These are phyloP conservation scores for Xerocomus amazonicus DNA, from an alignment of 1,284 basidiomycete species.

Conservation along the genomic window DNA sequence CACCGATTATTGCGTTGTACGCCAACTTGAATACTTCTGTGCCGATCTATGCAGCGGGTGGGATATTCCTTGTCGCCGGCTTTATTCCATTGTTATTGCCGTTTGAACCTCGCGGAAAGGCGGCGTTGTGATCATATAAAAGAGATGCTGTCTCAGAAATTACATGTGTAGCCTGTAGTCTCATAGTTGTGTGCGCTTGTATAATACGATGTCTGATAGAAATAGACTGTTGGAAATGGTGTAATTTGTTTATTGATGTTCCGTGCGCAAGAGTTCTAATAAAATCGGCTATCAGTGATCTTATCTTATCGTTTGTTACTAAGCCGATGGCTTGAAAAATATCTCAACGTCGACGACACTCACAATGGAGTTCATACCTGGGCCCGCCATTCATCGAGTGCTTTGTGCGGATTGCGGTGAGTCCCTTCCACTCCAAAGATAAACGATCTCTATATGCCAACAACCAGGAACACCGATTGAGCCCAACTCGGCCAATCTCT, in stretches of 20 bases:
- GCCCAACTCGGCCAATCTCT: conserved; percentile 95
- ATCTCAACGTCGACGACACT: not conserved
- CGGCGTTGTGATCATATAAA: conserved; percentile 43
- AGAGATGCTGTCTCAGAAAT: too few species aligned
- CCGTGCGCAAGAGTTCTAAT: too few species aligned
- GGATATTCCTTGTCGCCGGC: conserved; percentile 59
- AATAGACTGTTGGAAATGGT: too few species aligned
- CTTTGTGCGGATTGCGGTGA: conserved; percentile 81
- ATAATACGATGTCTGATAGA: too few species aligned
- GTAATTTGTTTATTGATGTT: too few species aligned
- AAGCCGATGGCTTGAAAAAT: conserved; percentile 15
- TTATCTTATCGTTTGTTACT: conserved; percentile 17
- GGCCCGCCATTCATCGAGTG: conserved; percentile 69
- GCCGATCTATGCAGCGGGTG: conserved; percentile 70
- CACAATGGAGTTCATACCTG: conserved; percentile 70
- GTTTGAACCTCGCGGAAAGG: conserved; percentile 66
- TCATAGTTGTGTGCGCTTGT: too few species aligned
- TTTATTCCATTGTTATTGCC: conserved; percentile 61
- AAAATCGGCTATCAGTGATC: not conserved
- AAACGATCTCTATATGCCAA: conserved; percentile 1
- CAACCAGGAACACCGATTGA: conserved; percentile 83
- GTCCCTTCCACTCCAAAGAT: conserved; percentile 16
- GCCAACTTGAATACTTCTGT: conserved; percentile 56
- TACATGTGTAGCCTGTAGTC: too few species aligned
- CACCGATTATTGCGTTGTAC: conserved; percentile 65